Base-by-base conservation (phyloP, 192 early-diverging fungal species). In the Mortierella hygrophila region DNA sequence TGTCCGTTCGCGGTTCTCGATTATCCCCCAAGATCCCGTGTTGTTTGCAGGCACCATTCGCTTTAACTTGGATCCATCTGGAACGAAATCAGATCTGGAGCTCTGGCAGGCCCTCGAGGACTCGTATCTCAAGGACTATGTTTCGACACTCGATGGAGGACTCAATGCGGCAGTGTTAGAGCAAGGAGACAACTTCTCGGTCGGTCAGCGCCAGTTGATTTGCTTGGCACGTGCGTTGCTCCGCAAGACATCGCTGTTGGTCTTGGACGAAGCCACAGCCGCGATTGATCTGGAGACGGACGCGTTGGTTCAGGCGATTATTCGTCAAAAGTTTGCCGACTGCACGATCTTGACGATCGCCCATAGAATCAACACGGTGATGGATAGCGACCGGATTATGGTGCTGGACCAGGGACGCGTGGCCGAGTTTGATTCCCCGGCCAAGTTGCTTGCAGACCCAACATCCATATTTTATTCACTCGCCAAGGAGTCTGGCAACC, bases 151-250 rank as follows among this genome's bases (percentile, higher is more conserved):
- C 75, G 93, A 93, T 10, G 93, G 90, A 55, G 91, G 92, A 46
- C 88, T 97, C 32, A 96, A 97, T 41, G 90, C 89, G n/a, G 71
- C 86, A 32, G 93, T 98, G 4, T 78, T 92, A 21, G 95, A 97
- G 78, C 91, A 93, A 74, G 97, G 97, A 26, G 87, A 92, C 35
- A 97, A 98, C 86, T 96, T 97, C 72, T 96, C 94, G 35, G 93
- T 94, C 40, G 95, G 95, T 26, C 95, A 97, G 85, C 78, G 94
- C 32, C 96, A 96, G 85, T 79, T 95, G 75, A 88, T 96, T 16
- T 91, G 91, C 35, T 80, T 96, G 68, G 95, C 95, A 0, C 91
- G 95, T n/a, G 95, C 95, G 0, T 81, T 95, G 37, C 88, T 96
- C 23, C 89, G 78, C 26, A 81, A 81, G 32, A 60, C 88, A 13